Percentiles rank a stretch among this genome's conserved stretches.
Conservation (phyloP, 1,284 basidiomycete genomes). For the Ceratobasidium sp. region DNA sequence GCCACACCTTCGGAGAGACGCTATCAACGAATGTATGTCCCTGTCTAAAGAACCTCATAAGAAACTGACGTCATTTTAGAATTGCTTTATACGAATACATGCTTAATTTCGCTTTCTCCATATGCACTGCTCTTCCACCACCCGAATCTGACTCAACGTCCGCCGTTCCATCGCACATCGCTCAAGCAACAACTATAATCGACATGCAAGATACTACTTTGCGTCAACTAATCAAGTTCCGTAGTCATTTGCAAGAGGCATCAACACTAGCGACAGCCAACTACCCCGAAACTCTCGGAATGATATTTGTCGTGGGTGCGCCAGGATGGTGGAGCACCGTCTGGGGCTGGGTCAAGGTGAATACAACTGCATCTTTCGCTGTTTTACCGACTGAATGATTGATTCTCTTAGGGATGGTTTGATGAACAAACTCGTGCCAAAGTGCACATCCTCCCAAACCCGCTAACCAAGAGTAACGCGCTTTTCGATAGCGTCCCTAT, state of each 20-base stretch:
- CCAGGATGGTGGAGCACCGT: conserved; percentile 81
- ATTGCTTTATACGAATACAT: conserved; percentile 75
- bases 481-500: conserved; percentile 16
- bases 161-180: conserved; percentile 50
- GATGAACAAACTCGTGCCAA: conserved; percentile 80
- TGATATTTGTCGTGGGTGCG: conserved; percentile 73
- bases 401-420: conserved; percentile 70
- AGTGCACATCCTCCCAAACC: conserved; percentile 68
- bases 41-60: not conserved
- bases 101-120: conserved; percentile 71
- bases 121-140: conserved; percentile 76
- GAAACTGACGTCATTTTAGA: conserved; percentile 54
- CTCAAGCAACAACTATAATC: conserved; percentile 68
- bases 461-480: conserved; percentile 31
- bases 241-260: conserved; percentile 78
- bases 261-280: conserved; percentile 79
- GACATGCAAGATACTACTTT: conserved; percentile 75
- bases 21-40: conserved; percentile 76
- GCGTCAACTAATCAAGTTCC: conserved; percentile 73
- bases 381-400: conserved; percentile 34
- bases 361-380: conserved; percentile 34
- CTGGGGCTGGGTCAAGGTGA: conserved; percentile 82
- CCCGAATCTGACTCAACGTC: conserved; percentile 65
- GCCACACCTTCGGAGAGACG: conserved; percentile 67
- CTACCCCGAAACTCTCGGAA: conserved; percentile 71